Evolutionary conservation across 768 basidiomycete species (phyloP).

Genomic region (Tylopilus cervinicoccineus): DNA sequence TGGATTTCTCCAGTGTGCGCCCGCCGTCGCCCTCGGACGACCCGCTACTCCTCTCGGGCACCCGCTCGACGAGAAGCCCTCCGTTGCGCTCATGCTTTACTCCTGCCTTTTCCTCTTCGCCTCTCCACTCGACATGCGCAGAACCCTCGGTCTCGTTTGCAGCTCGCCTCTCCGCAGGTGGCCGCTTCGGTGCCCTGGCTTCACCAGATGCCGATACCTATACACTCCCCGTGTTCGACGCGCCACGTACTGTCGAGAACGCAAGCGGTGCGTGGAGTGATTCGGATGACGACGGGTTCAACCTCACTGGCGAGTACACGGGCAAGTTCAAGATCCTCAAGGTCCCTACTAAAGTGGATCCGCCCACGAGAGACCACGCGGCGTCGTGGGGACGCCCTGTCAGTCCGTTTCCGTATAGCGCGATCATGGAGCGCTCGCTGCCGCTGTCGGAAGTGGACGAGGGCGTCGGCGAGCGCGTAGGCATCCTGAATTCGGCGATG

Average conservation of each 20-base stretch:
- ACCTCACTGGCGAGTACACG: conserved; percentile 58
- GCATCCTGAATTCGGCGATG: not conserved
- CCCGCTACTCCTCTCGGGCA: conserved; percentile 56
- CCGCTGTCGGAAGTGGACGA: conserved; percentile 11
- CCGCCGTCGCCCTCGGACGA: conserved; percentile 77
- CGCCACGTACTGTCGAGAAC: conserved; percentile 2
- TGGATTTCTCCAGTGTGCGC: conserved; percentile 56
- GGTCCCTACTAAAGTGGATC: conserved; percentile 62
- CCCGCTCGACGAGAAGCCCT: conserved; percentile 3
- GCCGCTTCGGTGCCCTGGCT: not conserved
- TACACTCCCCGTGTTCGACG: conserved; percentile 18
- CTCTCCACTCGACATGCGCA: conserved; percentile 8
- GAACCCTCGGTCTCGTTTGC: conserved; percentile 14
- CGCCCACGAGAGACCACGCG: conserved; percentile 49
- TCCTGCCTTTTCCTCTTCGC: conserved; percentile 34
- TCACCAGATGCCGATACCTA: not conserved
- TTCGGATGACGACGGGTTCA: conserved; percentile 30
- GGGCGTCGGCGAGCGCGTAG: not conserved
- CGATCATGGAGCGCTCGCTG: conserved; percentile 30
- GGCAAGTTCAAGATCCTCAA: conserved; percentile 54
- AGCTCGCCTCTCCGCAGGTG: conserved; percentile 17
- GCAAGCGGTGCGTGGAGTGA: conserved; percentile 23
- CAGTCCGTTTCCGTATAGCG: conserved; percentile 56
- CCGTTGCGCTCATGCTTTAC: conserved; percentile 34
- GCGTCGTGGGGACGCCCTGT: conserved; percentile 67